Base-by-base conservation (phyloP, 2,329 filamentous ascomycete species). In the Sporothrix humicola region DNA sequence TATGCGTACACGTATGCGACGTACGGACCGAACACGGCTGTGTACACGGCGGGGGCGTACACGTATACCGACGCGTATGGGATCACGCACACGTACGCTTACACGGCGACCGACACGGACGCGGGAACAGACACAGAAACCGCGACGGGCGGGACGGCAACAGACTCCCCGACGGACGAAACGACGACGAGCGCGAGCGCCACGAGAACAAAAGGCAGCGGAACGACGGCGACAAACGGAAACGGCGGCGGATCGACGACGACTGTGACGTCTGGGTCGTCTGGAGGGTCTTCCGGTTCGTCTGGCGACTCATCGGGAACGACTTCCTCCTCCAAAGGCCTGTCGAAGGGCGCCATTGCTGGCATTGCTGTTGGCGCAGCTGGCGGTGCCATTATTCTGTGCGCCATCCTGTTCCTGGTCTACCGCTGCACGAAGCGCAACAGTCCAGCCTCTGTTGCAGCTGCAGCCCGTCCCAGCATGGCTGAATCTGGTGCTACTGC, bases 351-450 rank as follows among this genome's bases (percentile, higher is more conserved):
- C 44, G 72, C 72, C 23, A 76, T 76, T 61, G 73, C 58, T 6
- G 73, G 75, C 68, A 75, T 74, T 26, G 75, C 75, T n/a, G 56
- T 76, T 12, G 75, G 75, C 23, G 72, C 72, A 0, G 75, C 72
- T 3, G 70, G 6, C 17, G 75, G 73, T 37, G 73, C 72, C 26
- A 52, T 75, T 3, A 26, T 75, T 12, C 15, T 75, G 13, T 73
- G 75, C 52, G 73, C 71, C 23, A 7, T 72, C 42, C 1, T 73
- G 54, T 75, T 76, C 42, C 56, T 75, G 8, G 48, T 74, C 58
- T 76, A 73, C 69, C 73, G 75, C 46, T 74, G 71, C 61, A 73
- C 65, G 17, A n/a, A 23, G 20, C 69, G 69, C 8, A 69, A 69
- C 10, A 69, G 42, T 17, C 23, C 9, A 1, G 15, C 17, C 15